Conservation (phyloP, 1,139 yeast genomes). For the Nakaseomyces sp. region DNA sequence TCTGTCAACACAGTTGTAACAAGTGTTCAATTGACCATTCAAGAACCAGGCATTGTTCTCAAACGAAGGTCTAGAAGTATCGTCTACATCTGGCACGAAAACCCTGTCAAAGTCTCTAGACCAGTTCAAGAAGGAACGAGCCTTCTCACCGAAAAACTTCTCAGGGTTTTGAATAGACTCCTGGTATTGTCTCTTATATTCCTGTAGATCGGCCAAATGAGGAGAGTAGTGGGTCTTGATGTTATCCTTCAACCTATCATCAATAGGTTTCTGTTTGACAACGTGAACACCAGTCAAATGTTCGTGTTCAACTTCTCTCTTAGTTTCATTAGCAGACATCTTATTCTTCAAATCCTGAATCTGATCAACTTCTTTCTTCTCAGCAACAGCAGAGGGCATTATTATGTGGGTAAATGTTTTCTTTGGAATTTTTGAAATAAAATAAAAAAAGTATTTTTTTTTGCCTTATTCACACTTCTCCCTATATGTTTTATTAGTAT, state of each 20-base stretch:
- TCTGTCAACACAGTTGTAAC: conserved; percentile 71
- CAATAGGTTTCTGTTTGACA: conserved; percentile 20
- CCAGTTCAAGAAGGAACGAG: conserved; percentile 54
- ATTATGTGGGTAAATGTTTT: too few relatives aligned
- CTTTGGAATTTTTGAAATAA: too few relatives aligned
- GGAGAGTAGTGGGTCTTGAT: conserved; percentile 30
- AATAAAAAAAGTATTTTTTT: too few relatives aligned
- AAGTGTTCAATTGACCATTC: conserved; percentile 69
- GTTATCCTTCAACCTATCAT: conserved; percentile 29
- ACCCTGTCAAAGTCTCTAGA: conserved; percentile 50
- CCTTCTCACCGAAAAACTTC: conserved; percentile 56
- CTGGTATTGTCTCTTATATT: conserved; percentile 51
- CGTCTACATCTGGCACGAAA: conserved; percentile 41
- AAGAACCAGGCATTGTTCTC: conserved; percentile 68
- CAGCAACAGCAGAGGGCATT: conserved; percentile 10
- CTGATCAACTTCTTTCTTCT: conserved; percentile 5
- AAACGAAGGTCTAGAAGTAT: conserved; percentile 41
- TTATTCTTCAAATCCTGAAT: conserved; percentile 11
- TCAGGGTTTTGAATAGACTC: conserved; percentile 63
- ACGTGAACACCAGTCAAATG: conserved; percentile 25
- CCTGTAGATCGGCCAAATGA: conserved; percentile 34
- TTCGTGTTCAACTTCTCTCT: conserved; percentile 17
- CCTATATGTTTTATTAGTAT: too few relatives aligned
- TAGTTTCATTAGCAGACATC: conserved; percentile 6
- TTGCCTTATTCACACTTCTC: too few relatives aligned